These are phyloP conservation scores for Ascoidea asiatica DNA, from an alignment of 805 yeast genomes.

Conservation along the genomic window DNA sequence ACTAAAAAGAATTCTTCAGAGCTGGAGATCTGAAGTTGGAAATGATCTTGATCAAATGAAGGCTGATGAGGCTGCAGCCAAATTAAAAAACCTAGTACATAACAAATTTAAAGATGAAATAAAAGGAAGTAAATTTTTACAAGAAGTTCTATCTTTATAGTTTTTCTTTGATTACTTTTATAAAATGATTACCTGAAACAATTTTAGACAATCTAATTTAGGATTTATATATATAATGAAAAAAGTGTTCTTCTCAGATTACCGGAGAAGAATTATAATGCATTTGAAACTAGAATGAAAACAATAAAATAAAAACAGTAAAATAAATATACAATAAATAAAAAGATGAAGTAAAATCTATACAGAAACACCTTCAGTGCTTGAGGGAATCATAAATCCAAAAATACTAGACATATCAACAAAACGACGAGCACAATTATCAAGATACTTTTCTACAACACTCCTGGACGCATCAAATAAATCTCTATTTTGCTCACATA, in stretches of 20 bases:
- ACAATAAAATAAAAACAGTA: no score
- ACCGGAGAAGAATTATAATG: no score
- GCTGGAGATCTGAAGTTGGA: slow-evolving; percentile 37
- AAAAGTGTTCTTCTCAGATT: no score
- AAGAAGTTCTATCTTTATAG: slow-evolving; percentile 27
- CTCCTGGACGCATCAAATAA: slow-evolving; percentile 37
- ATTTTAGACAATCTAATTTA: no score
- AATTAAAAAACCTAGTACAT: slow-evolving; percentile 22
- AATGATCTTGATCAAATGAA: slow-evolving; percentile 12
- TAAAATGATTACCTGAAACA: no score
- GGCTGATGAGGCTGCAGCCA: slow-evolving; percentile 25
- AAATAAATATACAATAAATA: no score
- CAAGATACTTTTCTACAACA: slow-evolving; percentile 60
- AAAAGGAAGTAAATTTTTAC: slow-evolving; percentile 26
- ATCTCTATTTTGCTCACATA: slow-evolving; percentile 68
- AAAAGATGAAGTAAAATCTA: no score
- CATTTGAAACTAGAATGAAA: no score
- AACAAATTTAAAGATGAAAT: slow-evolving; percentile 16
- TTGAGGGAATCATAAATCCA: slow-evolving; percentile 30
- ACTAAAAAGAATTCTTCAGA: slow-evolving; percentile 33
- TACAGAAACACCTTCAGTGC: not conserved
- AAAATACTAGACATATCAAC: slow-evolving; percentile 81
- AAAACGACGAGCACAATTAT: slow-evolving; percentile 76
- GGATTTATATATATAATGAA: no score
- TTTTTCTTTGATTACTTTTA: no score